These are phyloP conservation scores for Pseudogymnoascus sp. DNA, from an alignment of 2,329 filamentous ascomycete genomes.

Conservation along the genomic window DNA sequence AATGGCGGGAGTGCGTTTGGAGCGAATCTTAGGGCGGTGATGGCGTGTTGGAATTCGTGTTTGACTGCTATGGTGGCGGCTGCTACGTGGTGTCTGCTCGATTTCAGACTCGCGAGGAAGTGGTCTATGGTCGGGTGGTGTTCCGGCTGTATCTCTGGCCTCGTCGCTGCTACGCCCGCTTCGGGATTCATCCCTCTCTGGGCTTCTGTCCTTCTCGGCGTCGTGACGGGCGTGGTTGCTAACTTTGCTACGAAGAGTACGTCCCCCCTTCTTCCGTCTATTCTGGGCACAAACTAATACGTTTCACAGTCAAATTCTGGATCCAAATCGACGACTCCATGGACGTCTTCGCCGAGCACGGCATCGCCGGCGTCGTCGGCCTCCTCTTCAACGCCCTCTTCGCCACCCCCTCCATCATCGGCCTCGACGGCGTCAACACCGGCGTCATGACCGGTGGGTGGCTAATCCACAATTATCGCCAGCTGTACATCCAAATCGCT, in stretches of 20 bases:
- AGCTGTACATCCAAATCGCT: conserved; percentile 72
- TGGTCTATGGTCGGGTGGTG: conserved; percentile 78
- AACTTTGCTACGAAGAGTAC: conserved; percentile 59
- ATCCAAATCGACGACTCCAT: conserved; percentile 62
- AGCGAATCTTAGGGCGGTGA: conserved; percentile 84
- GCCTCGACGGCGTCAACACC: conserved; percentile 69
- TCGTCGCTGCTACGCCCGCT: conserved; percentile 61
- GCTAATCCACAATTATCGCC: conserved; percentile 64
- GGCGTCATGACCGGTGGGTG: conserved; percentile 57
- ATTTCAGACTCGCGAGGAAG: conserved; percentile 89
- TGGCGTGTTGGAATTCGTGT: conserved; percentile 98
- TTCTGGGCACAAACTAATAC: conserved; percentile 12
- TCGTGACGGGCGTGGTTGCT: conserved; percentile 56
- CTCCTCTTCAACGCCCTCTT: conserved; percentile 68
- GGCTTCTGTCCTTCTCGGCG: conserved; percentile 58
- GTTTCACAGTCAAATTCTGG: conserved; percentile 33
- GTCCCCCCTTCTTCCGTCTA: conserved; percentile 10
- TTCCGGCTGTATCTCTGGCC: conserved; percentile 62
- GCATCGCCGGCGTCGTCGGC: conserved; percentile 59
- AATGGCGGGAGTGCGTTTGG: conserved; percentile 94
- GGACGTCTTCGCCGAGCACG: conserved; percentile 66
- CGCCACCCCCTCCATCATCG: conserved; percentile 61
- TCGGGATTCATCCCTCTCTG: conserved; percentile 61
- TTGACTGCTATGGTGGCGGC: conserved; percentile 85
- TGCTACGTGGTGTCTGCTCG: conserved; percentile 89